Evolutionary conservation across 306 rosid genomes (phyloP).

Genomic region (Amphicarpaea edgeworthii): DNA sequence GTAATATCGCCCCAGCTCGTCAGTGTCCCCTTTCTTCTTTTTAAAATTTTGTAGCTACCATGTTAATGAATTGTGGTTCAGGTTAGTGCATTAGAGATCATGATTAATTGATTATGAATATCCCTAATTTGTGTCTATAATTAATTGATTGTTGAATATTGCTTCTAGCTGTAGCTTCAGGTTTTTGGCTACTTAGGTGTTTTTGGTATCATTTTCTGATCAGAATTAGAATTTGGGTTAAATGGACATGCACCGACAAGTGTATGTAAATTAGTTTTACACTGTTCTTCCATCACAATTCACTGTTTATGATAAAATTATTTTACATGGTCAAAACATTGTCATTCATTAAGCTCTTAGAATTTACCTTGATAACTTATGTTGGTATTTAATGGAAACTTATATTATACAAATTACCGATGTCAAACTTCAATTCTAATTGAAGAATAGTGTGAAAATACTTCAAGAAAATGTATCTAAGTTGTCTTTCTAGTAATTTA

Average conservation of each 20-base stretch:
- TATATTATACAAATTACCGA: neutral
- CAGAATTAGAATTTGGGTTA: neutral
- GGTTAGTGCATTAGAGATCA: constrained; percentile 10
- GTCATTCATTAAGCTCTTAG: too few relatives aligned
- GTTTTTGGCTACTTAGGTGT: neutral
- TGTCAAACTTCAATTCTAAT: neutral
- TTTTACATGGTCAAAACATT: too few relatives aligned
- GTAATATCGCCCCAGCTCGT: constrained; percentile 72
- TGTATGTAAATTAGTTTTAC: too few relatives aligned
- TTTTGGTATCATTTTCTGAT: neutral
- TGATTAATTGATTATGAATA: neutral
- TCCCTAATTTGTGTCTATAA: neutral
- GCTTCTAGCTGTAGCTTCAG: neutral
- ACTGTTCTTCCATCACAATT: too few relatives aligned
- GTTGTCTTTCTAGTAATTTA: neutral
- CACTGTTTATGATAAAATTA: too few relatives aligned
- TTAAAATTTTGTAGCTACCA: neutral
- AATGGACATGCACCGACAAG: too few relatives aligned
- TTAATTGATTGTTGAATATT: constrained; percentile 15
- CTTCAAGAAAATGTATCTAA: neutral
- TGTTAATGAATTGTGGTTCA: neutral
- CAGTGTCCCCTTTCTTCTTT: constrained; percentile 39
- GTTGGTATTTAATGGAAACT: neutral
- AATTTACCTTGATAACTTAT: neutral
- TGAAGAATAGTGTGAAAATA: neutral